Conservation (phyloP, 1,284 basidiomycete genomes). For the Ceratobasidium sp. region DNA sequence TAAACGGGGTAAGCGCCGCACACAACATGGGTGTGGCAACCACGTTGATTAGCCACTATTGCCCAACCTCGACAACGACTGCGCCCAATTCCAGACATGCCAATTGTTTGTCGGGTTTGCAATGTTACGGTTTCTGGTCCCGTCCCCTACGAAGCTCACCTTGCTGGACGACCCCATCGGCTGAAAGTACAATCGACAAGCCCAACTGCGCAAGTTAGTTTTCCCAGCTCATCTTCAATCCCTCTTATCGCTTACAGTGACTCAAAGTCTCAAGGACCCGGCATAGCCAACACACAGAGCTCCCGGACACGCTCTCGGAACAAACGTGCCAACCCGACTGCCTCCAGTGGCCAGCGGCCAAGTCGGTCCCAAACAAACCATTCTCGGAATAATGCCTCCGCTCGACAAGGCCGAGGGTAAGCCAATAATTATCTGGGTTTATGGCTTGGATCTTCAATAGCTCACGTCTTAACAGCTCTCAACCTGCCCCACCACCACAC, state of each 20-base stretch:
- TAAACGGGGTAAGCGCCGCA: neutral
- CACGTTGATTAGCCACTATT: neutral
- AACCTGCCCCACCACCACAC: neutral
- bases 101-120: conserved; percentile 10
- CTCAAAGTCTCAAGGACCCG: neutral
- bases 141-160: neutral
- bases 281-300: neutral
- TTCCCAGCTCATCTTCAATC: neutral
- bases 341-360: neutral
- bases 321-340: neutral
- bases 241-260: neutral
- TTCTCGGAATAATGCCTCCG: neutral
- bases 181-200: neutral
- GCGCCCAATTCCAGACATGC: neutral
- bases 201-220: neutral
- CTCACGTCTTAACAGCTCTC: neutral
- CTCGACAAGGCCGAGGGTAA: neutral
- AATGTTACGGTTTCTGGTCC: conserved; percentile 4
- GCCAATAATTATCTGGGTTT: neutral
- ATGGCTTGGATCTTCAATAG: too few relatives aligned
- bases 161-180: conserved; percentile 12
- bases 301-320: neutral
- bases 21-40: neutral
- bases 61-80: neutral
- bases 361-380: neutral